These are phyloP conservation scores for Erodium maritimum DNA, from an alignment of 345 rosid species.

Conservation along the genomic window DNA sequence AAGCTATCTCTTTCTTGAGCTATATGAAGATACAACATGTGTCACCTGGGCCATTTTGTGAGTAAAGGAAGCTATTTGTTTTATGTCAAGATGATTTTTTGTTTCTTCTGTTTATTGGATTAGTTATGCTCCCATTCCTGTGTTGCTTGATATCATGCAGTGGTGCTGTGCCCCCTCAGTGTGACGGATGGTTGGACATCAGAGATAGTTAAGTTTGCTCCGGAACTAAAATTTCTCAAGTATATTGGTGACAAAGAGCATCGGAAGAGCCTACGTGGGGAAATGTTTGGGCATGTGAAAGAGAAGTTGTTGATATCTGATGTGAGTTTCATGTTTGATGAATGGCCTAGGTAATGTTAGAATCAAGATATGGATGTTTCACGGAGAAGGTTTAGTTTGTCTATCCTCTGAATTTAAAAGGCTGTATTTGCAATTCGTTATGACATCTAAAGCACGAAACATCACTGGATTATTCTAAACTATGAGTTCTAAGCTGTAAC, in stretches of 20 bases:
- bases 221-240: constrained; percentile 44
- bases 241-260: constrained; percentile 73
- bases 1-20: constrained; percentile 66
- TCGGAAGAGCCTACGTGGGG: constrained; percentile 40
- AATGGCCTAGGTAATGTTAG: constrained; percentile 1
- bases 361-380: neutral
- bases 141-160: constrained; percentile 24
- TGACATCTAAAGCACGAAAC: neutral
- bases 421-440: neutral
- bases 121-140: neutral
- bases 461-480: neutral
- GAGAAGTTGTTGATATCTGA: constrained; percentile 18
- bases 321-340: constrained; percentile 28
- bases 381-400: neutral
- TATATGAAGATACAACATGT: constrained; percentile 49
- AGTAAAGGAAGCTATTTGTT: constrained; percentile 23
- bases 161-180: constrained; percentile 77
- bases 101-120: neutral
- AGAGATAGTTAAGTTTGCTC: constrained; percentile 60
- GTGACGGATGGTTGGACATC: constrained; percentile 83
- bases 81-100: constrained; percentile 3
- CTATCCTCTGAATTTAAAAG: neutral
- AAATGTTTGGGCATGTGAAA: constrained; percentile 31
- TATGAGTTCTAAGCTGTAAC: neutral
- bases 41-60: constrained; percentile 58